Evolutionary conservation across 2,329 filamentous ascomycete genomes (phyloP), one percentile per base, ranked within the genome.

Genomic region (Stagonosporopsis vannaccii): DNA sequence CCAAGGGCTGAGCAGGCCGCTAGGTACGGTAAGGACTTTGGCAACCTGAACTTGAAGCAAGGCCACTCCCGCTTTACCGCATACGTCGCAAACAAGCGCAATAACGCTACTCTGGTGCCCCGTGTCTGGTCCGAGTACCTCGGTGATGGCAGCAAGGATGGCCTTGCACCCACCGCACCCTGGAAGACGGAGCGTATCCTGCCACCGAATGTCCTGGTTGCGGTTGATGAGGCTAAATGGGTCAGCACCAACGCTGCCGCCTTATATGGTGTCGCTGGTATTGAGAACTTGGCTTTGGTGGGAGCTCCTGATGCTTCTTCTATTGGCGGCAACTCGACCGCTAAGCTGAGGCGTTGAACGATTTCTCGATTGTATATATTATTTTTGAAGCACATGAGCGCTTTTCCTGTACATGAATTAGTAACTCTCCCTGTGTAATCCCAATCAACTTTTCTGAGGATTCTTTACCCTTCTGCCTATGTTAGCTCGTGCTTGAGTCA

Each of bases 51-150:
- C 42, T 71, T 87, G 44, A 74, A 76, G 43, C 85, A 87, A 64
- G 84, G 81, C 0, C 85, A 87, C 65, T 86, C 85, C 1, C 79
- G 85, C 2, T 75, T 87, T 7, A 82, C 85, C 1, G 85, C 84
- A 0, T 86, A 84, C 61, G 81, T 78, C 2, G 82, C 83, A 0
- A 66, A 71, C 20, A 72, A 77, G 51, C 66, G 71, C 0, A 70
- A 72, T 4, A 85, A 86, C 51, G 71, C 70, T 0, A 82, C 78
- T 0, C 73, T 85, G 3, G 84, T 82, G 0, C 61, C 72, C 15
- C 76, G 82, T 2, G 84, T 84, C 0, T 87, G 85, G 84, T 70
- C 73, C 0, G 82, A 85, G 68, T 86, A 84, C 60, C 78, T 80
- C 20, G 71, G 75, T 39, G 79, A 77, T 5, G 70, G 67, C 33